Base-by-base conservation (phyloP, 2,329 filamentous ascomycete species). In the Apiospora aurea region DNA sequence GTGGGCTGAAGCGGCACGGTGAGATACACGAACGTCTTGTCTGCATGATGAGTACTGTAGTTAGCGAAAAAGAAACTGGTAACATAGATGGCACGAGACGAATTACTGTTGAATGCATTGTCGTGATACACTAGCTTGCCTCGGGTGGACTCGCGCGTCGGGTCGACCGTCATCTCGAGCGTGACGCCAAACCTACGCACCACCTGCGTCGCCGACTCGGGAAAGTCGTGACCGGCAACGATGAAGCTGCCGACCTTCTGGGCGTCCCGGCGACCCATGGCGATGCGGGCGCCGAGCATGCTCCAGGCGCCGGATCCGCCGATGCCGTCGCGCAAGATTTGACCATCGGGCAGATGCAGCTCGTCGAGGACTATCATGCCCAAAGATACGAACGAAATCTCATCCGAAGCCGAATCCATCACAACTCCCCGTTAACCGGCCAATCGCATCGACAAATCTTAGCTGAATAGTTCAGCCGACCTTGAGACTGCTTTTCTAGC, bases 291-390 rank as follows among this genome's bases (percentile, higher is more conserved):
- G 18, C 73, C 73, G 2, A 75, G 34, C 10, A 70, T 73, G 53
- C 69, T 49, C 44, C 79, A 82, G 7, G 77, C 72, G 24, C 80
- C 81, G 24, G 80, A 81, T 1, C 81, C 80, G 11, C 81, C 81
- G 1, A 80, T 69, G 4, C 79, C 72, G 73, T 82, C 73, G 5
- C 71, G 75, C 41, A 81, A 69, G 13, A 77, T 72, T 14, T 73
- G 38, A 8, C 73, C 74, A 53, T 73, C 69, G 10, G 79, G 77
- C 44, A 80, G 74, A 13, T 72, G 79, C 53, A 82, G 78, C 71
- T 82, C 80, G 70, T 82, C 81, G 4, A 82, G 76, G 7, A 82
- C 80, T 3, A 80, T 75, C 71, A 80, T 74, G 26, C 81, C 81
- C 13, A 82, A 72, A 53, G 80, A 82, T 41, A 76, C 73, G 69